Conservation (phyloP, 164 flowering plant species). For the Taxillus chinensis region DNA sequence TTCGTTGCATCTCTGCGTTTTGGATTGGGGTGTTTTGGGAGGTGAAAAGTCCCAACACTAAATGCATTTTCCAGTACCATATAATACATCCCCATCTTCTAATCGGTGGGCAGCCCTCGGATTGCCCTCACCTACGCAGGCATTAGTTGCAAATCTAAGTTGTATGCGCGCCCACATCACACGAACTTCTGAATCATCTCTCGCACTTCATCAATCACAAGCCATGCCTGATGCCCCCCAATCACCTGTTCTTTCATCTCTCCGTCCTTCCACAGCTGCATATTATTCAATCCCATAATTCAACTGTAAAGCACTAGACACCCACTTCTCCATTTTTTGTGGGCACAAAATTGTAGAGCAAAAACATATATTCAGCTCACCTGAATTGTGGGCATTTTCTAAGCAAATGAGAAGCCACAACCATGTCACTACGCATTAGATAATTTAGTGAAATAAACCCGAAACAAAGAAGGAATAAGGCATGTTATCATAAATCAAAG, state of each 20-base stretch:
- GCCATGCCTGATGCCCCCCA: constrained; percentile 94
- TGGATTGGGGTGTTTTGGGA: too few relatives aligned
- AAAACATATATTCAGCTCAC: constrained; percentile 17
- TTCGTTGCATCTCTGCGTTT: too few relatives aligned
- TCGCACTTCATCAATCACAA: constrained; percentile 79
- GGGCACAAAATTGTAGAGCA: neutral
- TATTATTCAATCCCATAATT: neutral
- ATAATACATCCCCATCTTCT: too few relatives aligned
- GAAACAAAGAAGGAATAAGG: neutral
- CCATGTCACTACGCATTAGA: neutral
- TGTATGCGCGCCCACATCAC: constrained; percentile 7
- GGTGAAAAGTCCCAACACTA: too few relatives aligned
- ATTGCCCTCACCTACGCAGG: too few relatives aligned
- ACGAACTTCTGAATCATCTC: constrained; percentile 69
- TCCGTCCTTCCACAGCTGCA: constrained; percentile 89
- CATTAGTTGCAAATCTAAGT: too few relatives aligned
- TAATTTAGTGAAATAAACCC: neutral
- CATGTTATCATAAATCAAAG: neutral
- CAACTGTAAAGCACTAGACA: neutral
- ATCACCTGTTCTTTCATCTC: constrained; percentile 90
- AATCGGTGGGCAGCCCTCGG: too few relatives aligned
- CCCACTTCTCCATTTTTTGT: neutral
- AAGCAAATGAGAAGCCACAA: constrained; percentile 9
- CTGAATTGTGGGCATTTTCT: constrained; percentile 99
- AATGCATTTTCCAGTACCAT: too few relatives aligned